Conservation (phyloP, 768 basidiomycete species). For the Phlegmacium glaucopus region DNA sequence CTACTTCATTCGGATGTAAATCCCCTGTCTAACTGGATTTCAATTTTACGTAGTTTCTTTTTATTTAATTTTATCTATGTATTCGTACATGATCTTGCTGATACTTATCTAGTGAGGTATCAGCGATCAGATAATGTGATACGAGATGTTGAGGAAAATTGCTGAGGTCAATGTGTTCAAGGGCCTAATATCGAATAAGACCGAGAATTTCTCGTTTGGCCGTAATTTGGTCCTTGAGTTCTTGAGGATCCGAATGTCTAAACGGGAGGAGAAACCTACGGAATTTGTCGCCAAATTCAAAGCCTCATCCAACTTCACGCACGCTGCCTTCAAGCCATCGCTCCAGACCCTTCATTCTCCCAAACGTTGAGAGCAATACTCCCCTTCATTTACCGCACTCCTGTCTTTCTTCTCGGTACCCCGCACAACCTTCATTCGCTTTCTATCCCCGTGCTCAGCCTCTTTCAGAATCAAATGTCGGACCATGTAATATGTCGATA, state of each 20-base stretch:
- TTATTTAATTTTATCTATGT: neutral
- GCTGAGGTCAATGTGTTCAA: too few relatives aligned
- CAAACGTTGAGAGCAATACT: neutral
- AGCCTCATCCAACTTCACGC: slow-evolving; percentile 49
- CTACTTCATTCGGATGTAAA: slow-evolving; percentile 53
- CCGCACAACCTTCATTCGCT: neutral
- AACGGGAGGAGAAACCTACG: slow-evolving; percentile 61
- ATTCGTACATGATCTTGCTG: too few relatives aligned
- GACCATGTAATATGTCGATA: too few relatives aligned
- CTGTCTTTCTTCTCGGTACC: neutral
- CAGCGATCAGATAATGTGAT: too few relatives aligned
- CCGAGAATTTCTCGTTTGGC: slow-evolving; percentile 52
- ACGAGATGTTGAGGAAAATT: too few relatives aligned
- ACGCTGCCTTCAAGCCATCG: slow-evolving; percentile 43
- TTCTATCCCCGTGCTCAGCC: slow-evolving; percentile 29
- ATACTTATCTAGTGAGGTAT: too few relatives aligned
- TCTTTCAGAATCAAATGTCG: too few relatives aligned
- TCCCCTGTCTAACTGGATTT: slow-evolving; percentile 36
- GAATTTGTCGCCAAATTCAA: slow-evolving; percentile 45
- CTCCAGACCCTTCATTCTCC: slow-evolving; percentile 38
- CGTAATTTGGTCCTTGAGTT: slow-evolving; percentile 69
- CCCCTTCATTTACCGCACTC: neutral
- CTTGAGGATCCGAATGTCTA: slow-evolving; percentile 67
- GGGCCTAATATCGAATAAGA: slow-evolving; percentile 7
- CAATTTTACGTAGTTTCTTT: neutral